A percentile compares a stretch with the other conserved stretches of the same genome.
These are phyloP conservation scores for Pseudognaphalium luteoalbum DNA, from an alignment of 129 eudicot species.

Conservation along the genomic window DNA sequence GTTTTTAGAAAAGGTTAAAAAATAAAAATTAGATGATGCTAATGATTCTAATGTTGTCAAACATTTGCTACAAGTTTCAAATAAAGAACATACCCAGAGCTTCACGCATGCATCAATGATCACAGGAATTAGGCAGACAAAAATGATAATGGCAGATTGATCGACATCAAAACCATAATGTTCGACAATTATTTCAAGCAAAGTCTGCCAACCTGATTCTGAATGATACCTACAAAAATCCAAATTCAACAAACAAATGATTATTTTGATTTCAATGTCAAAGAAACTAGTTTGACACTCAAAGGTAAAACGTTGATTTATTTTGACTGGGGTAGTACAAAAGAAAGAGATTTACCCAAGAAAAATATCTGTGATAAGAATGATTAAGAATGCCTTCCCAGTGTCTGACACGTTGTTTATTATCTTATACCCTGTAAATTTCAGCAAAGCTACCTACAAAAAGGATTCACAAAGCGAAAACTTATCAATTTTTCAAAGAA, in stretches of 20 bases:
- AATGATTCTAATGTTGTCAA: neutral
- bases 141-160: slow-evolving; percentile 69
- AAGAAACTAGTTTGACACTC: slow-evolving; percentile 10
- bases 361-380: slow-evolving; percentile 81
- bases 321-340: neutral
- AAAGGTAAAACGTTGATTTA: slow-evolving; percentile 7
- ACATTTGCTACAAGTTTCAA: neutral
- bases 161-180: slow-evolving; percentile 93
- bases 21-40: neutral
- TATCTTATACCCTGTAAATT: slow-evolving; percentile 95
- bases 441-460: slow-evolving; percentile 92
- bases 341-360: slow-evolving; percentile 65
- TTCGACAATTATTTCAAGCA: slow-evolving; percentile 75
- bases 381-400: slow-evolving; percentile 90
- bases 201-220: slow-evolving; percentile 92
- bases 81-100: slow-evolving; percentile 81
- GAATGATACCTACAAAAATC: slow-evolving; percentile 83
- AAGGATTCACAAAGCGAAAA: slow-evolving; percentile 10
- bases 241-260: slow-evolving; percentile 3
- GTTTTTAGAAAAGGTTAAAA: neutral
- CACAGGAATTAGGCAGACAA: slow-evolving; percentile 80
- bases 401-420: slow-evolving; percentile 82
- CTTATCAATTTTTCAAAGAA: neutral
- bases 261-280: neutral
- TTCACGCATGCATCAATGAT: slow-evolving; percentile 81